Evolutionary conservation across 768 basidiomycete species (phyloP).

Genomic region (Boletus tomentosulus): DNA sequence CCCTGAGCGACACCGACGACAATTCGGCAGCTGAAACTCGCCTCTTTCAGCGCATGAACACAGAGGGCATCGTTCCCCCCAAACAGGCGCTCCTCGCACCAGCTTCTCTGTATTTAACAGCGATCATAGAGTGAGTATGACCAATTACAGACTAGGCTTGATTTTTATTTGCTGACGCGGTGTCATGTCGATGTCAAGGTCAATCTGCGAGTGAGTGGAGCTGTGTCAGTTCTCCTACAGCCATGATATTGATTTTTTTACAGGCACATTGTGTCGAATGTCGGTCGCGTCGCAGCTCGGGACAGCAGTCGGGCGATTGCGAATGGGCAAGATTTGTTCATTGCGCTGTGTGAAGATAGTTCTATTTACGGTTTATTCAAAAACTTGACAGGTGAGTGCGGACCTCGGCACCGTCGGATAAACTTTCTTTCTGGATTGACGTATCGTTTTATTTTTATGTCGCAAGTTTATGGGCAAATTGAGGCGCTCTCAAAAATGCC

Average conservation of each 20-base stretch:
- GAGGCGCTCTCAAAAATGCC: conserved; percentile 58
- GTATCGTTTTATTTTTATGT: conserved; percentile 11
- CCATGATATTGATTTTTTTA: conserved; percentile 4
- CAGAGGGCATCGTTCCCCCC: conserved; percentile 47
- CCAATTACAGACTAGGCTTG: conserved; percentile 14
- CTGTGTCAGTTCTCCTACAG: not conserved
- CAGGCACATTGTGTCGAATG: conserved; percentile 81
- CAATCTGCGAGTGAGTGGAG: conserved; percentile 78
- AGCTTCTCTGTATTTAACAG: conserved; percentile 86
- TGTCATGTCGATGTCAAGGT: conserved; percentile 40
- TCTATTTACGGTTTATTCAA: conserved; percentile 81
- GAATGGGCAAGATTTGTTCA: conserved; percentile 76
- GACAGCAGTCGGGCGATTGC: conserved; percentile 79
- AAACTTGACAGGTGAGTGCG: conserved; percentile 70
- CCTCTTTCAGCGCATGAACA: conserved; percentile 58
- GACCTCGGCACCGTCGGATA: conserved; percentile 4
- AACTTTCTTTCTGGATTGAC: conserved; percentile 13
- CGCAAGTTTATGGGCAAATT: conserved; percentile 72
- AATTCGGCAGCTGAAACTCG: conserved; percentile 60
- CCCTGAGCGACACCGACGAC: conserved; percentile 76
- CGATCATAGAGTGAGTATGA: conserved; percentile 81
- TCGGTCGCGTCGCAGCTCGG: conserved; percentile 79
- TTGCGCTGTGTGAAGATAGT: conserved; percentile 88
- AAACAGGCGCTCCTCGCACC: conserved; percentile 63
- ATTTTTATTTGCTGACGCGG: conserved; percentile 23